Evolutionary conservation across 2,329 filamentous ascomycete species (phyloP).

Genomic region (Xylaria sp.): DNA sequence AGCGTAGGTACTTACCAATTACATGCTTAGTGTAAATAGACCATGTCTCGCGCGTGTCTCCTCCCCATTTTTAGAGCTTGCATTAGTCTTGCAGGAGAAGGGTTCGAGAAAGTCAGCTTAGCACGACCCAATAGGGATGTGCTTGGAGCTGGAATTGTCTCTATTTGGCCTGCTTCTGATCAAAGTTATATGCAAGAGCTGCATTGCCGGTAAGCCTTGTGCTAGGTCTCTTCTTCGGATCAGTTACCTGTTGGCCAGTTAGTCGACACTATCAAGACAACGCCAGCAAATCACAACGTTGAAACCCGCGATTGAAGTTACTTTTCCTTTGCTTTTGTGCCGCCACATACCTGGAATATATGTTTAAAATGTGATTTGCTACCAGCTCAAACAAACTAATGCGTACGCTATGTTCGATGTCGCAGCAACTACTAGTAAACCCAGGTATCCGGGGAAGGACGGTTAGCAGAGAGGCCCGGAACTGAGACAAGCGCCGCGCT

Average conservation of each 20-base stretch:
- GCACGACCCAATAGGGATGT: slow-evolving; percentile 25
- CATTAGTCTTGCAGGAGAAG: slow-evolving; percentile 41
- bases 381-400: slow-evolving; percentile 7
- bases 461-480: neutral
- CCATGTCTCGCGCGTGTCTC: slow-evolving; percentile 8
- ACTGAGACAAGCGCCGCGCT: neutral
- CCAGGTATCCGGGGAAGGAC: slow-evolving; percentile 22
- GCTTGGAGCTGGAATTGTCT: slow-evolving; percentile 20
- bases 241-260: slow-evolving; percentile 6
- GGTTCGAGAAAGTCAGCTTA: slow-evolving; percentile 39
- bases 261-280: neutral
- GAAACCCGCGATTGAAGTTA: neutral
- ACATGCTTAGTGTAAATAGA: neutral
- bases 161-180: slow-evolving; percentile 26
- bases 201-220: slow-evolving; percentile 26
- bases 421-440: slow-evolving; percentile 6
- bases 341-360: neutral
- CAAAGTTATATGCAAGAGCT: slow-evolving; percentile 30
- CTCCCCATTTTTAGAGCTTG: slow-evolving; percentile 39
- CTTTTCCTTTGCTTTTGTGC: slow-evolving; percentile 5
- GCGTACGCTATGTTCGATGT: slow-evolving; percentile 13
- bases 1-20: slow-evolving; percentile 9
- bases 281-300: slow-evolving; percentile 8
- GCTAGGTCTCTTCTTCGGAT: neutral
- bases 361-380: slow-evolving; percentile 11